A percentile compares a stretch with the other conserved stretches of the same genome.
Evolutionary conservation across 352 stramenopile genomes (phyloP).

Genomic region (Pythium scleroteichum): DNA sequence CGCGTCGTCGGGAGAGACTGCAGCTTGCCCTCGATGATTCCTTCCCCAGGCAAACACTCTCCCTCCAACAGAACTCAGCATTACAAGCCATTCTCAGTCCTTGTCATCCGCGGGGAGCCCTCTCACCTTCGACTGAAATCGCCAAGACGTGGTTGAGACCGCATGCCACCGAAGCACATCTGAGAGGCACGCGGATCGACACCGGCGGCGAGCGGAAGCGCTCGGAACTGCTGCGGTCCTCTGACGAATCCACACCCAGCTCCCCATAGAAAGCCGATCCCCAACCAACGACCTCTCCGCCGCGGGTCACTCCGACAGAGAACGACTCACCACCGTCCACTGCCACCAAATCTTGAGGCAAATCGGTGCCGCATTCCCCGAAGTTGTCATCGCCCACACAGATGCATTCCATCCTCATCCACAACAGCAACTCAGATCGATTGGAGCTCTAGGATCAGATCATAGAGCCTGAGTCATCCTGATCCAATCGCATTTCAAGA

Average conservation of each 20-base stretch:
- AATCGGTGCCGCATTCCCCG: conserved; percentile 29
- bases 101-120: too few species aligned
- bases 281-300: conserved; percentile 54
- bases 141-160: conserved; percentile 60
- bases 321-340: conserved; percentile 61
- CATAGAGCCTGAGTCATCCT: not conserved
- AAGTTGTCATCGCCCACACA: conserved; percentile 30
- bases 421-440: conserved; percentile 16
- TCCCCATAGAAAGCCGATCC: conserved; percentile 71
- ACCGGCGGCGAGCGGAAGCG: not conserved
- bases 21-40: conserved; percentile 48
- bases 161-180: conserved; percentile 48
- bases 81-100: too few species aligned
- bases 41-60: conserved; percentile 56
- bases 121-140: conserved; percentile 27
- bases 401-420: conserved; percentile 9
- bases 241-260: conserved; percentile 15
- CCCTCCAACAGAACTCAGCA: conserved; percentile 21
- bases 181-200: conserved; percentile 27
- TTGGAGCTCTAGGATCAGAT: conserved; percentile 1
- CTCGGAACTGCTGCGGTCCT: not conserved
- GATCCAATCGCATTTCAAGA: conserved; percentile 3
- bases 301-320: conserved; percentile 37
- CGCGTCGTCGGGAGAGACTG: not conserved
- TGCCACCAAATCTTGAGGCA: conserved; percentile 14